Evolutionary conservation across 192 early-diverging fungal genomes (phyloP), one percentile per base, ranked within the genome.

Genomic region (Powellomyces hirtus): DNA sequence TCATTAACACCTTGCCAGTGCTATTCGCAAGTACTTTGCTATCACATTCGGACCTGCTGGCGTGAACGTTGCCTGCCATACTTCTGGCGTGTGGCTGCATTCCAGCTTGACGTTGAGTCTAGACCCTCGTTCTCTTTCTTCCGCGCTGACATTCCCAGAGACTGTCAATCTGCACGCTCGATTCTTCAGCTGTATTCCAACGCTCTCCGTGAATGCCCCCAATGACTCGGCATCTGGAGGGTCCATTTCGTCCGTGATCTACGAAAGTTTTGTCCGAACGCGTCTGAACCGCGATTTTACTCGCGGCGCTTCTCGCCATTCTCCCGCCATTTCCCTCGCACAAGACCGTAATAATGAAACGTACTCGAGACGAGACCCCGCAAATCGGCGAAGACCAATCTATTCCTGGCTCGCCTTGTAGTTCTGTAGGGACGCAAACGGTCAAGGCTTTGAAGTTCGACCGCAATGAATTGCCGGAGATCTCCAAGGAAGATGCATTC

Each of bases 401-500:
- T n/a, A n/a, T n/a, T n/a, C n/a, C n/a, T n/a, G n/a, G n/a, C n/a
- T n/a, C n/a, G n/a, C n/a, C n/a, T n/a, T n/a, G n/a, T n/a, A n/a
- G n/a, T n/a, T n/a, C n/a, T n/a, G n/a, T n/a, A n/a, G n/a, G n/a
- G n/a, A n/a, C n/a, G n/a, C n/a, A n/a, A n/a, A n/a, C n/a, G n/a
- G n/a, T n/a, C n/a, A n/a, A n/a, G n/a, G n/a, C n/a, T n/a, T n/a
- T n/a, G n/a, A 49, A 49, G 14, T 49, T 16, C 46, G 14, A 49
- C 4, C 55, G 11, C 42, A 44, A n/a, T n/a, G n/a, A n/a, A n/a
- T n/a, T n/a, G n/a, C 16, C 26, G 24, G 59, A 61, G 7, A 1
- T 20, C 4, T 38, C 59, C 8, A 2, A 34, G 38, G 52, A 56
- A 53, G 51, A 82, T 24, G 80, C 91, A 34, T 91, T 94, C 73